Percentiles rank a stretch among this genome's conserved stretches.
These are phyloP conservation scores for Speleostelium caveatum DNA, from an alignment of 78 protist species.

Conservation along the genomic window DNA sequence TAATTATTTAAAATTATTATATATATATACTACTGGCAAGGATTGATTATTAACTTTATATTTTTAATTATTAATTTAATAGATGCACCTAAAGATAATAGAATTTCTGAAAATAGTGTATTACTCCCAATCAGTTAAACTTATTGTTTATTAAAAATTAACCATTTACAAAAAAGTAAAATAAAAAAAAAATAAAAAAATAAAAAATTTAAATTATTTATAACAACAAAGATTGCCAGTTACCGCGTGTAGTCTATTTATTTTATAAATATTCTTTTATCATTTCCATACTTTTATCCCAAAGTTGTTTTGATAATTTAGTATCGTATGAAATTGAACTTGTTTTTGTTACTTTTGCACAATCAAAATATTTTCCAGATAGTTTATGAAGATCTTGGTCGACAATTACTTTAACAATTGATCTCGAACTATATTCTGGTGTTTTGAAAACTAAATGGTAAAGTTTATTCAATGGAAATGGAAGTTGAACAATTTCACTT, in stretches of 20 bases:
- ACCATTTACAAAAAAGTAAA: too few relatives aligned
- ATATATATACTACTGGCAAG: too few relatives aligned
- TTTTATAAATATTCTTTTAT: conserved; percentile 35
- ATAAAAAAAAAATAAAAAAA: too few relatives aligned
- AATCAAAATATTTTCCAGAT: conserved; percentile 40
- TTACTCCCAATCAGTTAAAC: conserved; percentile 16
- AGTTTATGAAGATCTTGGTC: not conserved
- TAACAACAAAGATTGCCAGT: too few relatives aligned
- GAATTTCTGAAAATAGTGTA: conserved; percentile 30
- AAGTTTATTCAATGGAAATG: conserved; percentile 30
- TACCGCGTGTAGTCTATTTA: too few relatives aligned
- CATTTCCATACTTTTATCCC: conserved; percentile 1
- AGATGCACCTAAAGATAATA: conserved; percentile 36
- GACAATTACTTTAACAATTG: conserved; percentile 6
- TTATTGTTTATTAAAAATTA: not conserved
- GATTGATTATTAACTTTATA: too few relatives aligned
- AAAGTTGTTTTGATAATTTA: conserved; percentile 11
- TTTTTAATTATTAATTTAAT: too few relatives aligned
- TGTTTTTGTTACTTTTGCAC: not conserved
- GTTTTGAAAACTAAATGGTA: conserved; percentile 57
- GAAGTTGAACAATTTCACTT: conserved; percentile 57
- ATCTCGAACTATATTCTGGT: conserved; percentile 47
- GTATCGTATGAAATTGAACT: conserved; percentile 5
- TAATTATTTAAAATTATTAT: too few relatives aligned
- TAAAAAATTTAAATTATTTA: too few relatives aligned